phyloP scores from a whole-genome alignment of 2,329 filamentous ascomycete genomes.

The Fusarium sp. region DNA sequence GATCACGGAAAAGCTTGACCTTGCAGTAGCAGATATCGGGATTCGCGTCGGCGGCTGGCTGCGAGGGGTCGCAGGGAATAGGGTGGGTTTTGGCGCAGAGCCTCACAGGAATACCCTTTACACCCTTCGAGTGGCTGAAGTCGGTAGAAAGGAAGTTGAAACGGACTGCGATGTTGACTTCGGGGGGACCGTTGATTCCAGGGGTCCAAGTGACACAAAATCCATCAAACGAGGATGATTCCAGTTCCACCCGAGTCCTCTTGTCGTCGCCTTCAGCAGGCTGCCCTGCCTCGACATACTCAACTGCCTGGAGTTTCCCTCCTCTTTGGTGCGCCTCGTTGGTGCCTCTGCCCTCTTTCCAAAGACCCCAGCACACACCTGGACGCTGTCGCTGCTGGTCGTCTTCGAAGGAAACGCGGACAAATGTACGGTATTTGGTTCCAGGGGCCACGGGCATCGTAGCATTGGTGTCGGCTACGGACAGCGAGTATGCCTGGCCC shows the following conservation, averaged over 20 bases:
- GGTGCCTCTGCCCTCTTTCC: slow-evolving; percentile 96
- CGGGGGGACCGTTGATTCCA: slow-evolving; percentile 69
- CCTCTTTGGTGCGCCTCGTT: slow-evolving; percentile 95
- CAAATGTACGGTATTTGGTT: slow-evolving; percentile 83
- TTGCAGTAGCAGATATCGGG: slow-evolving; percentile 92
- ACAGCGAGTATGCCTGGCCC: slow-evolving; percentile 90
- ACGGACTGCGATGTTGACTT: slow-evolving; percentile 87
- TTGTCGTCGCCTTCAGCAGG: slow-evolving; percentile 69
- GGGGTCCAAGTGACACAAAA: slow-evolving; percentile 92
- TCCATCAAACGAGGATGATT: slow-evolving; percentile 86
- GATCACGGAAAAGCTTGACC: slow-evolving; percentile 95
- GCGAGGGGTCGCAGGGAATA: slow-evolving; percentile 61
- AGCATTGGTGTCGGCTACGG: slow-evolving; percentile 78
- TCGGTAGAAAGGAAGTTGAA: slow-evolving; percentile 99
- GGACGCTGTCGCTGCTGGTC: slow-evolving; percentile 89
- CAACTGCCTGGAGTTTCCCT: slow-evolving; percentile 90
- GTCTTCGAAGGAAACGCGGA: slow-evolving; percentile 97
- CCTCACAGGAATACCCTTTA: slow-evolving; percentile 94
- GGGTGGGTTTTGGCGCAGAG: slow-evolving; percentile 89
- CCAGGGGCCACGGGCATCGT: slow-evolving; percentile 65
- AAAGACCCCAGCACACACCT: slow-evolving; percentile 81
- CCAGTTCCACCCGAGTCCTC: slow-evolving; percentile 72
- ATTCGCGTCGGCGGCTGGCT: slow-evolving; percentile 54
- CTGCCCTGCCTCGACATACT: slow-evolving; percentile 78
- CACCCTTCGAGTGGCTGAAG: slow-evolving; percentile 98